Percentiles rank a stretch among this genome's conserved stretches.
These are phyloP conservation scores for sunflower (Helianthus annuus) DNA, from an alignment of 129 eudicot species.

Conservation along the genomic window HanXRQr2.0-SUNRISE NC_035442.2:92386557-92387056, in stretches of 20 bases:
- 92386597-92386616: no score
- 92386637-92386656: no score
- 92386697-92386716: constrained; percentile 88
- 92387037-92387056: no score
- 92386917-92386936: constrained; percentile 45
- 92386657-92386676: constrained; percentile 74
- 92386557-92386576: no score
- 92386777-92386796: constrained; percentile 59
- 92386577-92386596: no score
- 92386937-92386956: constrained; percentile 1
- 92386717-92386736: constrained; percentile 95
- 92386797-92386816: constrained; percentile 53
- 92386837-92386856: constrained; percentile 80
- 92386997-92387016: no score
- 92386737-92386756: constrained; percentile 82
- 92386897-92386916: constrained; percentile 65
- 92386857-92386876: constrained; percentile 73
- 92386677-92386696: constrained; percentile 84
- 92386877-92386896: constrained; percentile 72
- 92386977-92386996: no score
- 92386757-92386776: constrained; percentile 55
- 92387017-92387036: no score
- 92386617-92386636: no score
- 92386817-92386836: constrained; percentile 85
- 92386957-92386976: no score